Evolutionary conservation across 2,329 filamentous ascomycete species (phyloP), one percentile per base, ranked within the genome.

Genomic region (Gyromitra esculenta): DNA sequence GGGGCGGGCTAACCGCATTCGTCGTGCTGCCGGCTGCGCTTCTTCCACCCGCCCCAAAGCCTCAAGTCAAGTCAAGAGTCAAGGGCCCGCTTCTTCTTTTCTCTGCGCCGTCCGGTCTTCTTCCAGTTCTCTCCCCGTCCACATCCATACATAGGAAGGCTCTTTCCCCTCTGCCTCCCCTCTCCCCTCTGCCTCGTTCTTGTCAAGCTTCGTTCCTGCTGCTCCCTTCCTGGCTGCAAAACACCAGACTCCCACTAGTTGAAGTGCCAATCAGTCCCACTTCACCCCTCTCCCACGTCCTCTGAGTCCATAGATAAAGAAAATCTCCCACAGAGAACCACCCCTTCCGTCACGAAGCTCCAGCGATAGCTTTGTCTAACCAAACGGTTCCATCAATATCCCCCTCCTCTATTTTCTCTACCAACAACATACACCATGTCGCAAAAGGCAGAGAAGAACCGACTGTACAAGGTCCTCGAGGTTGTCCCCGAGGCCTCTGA

Each of bases 391-490:
- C 62, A 60, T 50, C 41, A 56, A 59, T 57, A 43, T 63, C 50
- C 35, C 25, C 35, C 54, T 50, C 18, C 66, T 41, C 62, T 71
- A 56, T 60, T 48, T 39, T 52, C 59, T 62, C 25, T 50, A 5
- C 21, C 56, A 54, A 45, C 35, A 63, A 35, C 37, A 69, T 39
- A 54, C 73, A 69, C 18, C 39, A 80, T 80, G 79, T 77, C 79
- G 52, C 68, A 73, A 57, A 80, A 79, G 50, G 79, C 76, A 52
- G 75, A 79, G 52, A 79, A 79, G 68, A 70, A 76, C 68, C 70
- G 71, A 41, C 78, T 80, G 59, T 80, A 80, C 69, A 74, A 77
- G 67, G 74, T 80, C 67, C 77, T 80, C 56, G 79, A 77, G 76
- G 68, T 79, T 37, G n/a, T 59, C n/a, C 73, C 73, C 37, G 59